A percentile compares a stretch with the other conserved stretches of the same genome.
Conservation (phyloP, 192 early-diverging fungal species). For the Phycomyces blakesleeanus region DNA sequence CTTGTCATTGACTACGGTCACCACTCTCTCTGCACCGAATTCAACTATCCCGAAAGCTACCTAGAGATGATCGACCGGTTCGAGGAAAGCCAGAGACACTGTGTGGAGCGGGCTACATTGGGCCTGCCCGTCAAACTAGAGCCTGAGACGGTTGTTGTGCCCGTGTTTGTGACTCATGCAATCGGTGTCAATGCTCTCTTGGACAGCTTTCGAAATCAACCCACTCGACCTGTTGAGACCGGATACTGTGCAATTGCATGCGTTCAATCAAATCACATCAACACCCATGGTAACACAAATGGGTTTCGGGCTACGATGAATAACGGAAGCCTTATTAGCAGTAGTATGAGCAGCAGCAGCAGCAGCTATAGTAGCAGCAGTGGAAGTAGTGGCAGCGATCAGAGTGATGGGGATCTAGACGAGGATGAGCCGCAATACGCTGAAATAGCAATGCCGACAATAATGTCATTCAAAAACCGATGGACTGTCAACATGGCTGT, state of each 20-base stretch:
- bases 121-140: neutral
- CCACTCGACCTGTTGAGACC: conserved; percentile 17
- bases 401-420: conserved; percentile 15
- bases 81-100: conserved; percentile 8
- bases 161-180: conserved; percentile 30
- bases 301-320: neutral
- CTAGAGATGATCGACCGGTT: conserved; percentile 30
- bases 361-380: too few species aligned
- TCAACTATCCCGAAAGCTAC: conserved; percentile 31
- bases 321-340: too few species aligned
- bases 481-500: conserved; percentile 7
- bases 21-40: conserved; percentile 11
- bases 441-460: neutral
- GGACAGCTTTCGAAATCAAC: conserved; percentile 21
- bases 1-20: conserved; percentile 21
- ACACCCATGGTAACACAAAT: too few species aligned
- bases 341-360: too few species aligned
- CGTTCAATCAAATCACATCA: too few species aligned
- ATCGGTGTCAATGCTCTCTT: conserved; percentile 35
- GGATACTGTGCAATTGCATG: conserved; percentile 20
- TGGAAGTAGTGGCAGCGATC: too few species aligned
- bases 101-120: conserved; percentile 3
- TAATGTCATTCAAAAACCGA: neutral
- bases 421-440: neutral
- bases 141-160: neutral